Evolutionary conservation across 345 rosid genomes (phyloP), one percentile per base, ranked within the genome.

Genomic region (Cardamine resedifolia): DNA sequence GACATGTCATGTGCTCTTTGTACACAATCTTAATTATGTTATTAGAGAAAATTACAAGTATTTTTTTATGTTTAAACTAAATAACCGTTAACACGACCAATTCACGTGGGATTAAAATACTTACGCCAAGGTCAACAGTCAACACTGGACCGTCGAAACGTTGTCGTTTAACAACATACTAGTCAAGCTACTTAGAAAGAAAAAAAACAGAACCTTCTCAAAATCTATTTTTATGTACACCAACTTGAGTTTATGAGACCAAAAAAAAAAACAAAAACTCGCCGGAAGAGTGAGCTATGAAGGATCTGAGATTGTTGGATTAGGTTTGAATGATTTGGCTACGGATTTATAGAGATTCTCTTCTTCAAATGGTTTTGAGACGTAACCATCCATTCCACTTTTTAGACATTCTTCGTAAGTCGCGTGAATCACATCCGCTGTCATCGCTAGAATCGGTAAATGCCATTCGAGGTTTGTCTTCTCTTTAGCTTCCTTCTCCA

Each of bases 301-400:
- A 16, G 84, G 72, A 62, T 64, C 81, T 7, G 79, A 43, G 51
- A 65, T 61, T 2, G 89, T 43, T 44, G 20, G 86, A 52, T 89
- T 83, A 36, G 79, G 57, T 75, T 79, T 79, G 78, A 95, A 90
- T 88, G 91, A 91, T 75, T 83, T 88, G 66, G 99, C 83, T 9
- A 91, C 91, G 6, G 91, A 96, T 77, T 84, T 90, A 52, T 88
- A 90, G 8, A 95, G 96, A 75, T 88, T 95, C 76, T 91, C 97
- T 75, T 91, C 99, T 75, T 95, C 96, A 1, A 95, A 91, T 2
- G 98, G 98, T 79, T 95, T 95, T 0, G 99, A 91, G 66, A 95
- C 97, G 3, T 95, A 91, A 38, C 97, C 96, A 30, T 95, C 99
- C 99, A 95, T 95, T 50, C 99, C 99, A 19, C 90, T 78, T 73